These are phyloP conservation scores for Rutstroemia sp. DNA, from an alignment of 2,329 filamentous ascomycete species.

Conservation along the genomic window DNA sequence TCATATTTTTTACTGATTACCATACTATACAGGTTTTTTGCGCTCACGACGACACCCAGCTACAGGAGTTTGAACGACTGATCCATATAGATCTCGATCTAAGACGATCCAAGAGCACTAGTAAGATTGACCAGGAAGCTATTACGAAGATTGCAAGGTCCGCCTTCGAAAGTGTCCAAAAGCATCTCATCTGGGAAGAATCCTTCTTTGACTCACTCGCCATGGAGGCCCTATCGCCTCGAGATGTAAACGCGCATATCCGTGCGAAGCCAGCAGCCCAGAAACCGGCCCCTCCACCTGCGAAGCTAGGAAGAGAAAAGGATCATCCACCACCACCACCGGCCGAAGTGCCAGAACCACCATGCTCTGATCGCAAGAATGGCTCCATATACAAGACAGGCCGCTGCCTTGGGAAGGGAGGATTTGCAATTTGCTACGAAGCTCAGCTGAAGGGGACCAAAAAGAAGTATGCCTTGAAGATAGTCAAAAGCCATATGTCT, in stretches of 20 bases:
- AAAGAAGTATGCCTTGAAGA: constrained; percentile 69
- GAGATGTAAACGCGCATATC: constrained; percentile 56
- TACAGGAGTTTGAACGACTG: constrained; percentile 10
- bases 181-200: constrained; percentile 20
- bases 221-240: constrained; percentile 56
- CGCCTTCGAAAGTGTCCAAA: constrained; percentile 11
- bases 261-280: constrained; percentile 32
- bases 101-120: not conserved
- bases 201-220: constrained; percentile 39
- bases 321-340: constrained; percentile 61
- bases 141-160: constrained; percentile 16
- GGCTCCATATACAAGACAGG: constrained; percentile 69
- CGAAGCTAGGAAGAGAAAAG: constrained; percentile 46
- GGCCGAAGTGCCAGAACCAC: constrained; percentile 49
- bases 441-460: constrained; percentile 59
- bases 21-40: constrained; percentile 25
- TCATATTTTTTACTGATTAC: constrained; percentile 27
- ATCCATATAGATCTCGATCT: constrained; percentile 9
- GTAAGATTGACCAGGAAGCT: constrained; percentile 9
- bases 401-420: constrained; percentile 69
- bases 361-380: constrained; percentile 60
- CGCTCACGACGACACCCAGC: constrained; percentile 18
- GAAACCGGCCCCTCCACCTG: constrained; percentile 43
- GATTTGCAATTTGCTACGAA: constrained; percentile 75
- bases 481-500: constrained; percentile 77